phyloP scores from a whole-genome alignment of 208 protist species.

The Acanthamoeba pearcei region DNA sequence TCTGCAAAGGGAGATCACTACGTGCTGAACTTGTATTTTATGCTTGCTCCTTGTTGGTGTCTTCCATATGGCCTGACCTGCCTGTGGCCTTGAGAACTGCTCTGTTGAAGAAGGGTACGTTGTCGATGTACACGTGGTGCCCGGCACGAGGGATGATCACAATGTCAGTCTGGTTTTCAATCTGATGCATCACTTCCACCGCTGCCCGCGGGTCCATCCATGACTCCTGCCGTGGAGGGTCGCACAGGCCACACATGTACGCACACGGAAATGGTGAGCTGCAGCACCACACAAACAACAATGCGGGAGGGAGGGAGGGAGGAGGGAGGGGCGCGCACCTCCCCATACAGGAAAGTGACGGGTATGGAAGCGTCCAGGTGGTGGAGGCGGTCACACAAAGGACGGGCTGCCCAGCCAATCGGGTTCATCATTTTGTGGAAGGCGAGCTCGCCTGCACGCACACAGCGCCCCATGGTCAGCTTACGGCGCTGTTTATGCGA shows the following conservation, averaged over 20 bases:
- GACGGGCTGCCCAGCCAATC: slow-evolving; percentile 74
- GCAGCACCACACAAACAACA: too few species aligned
- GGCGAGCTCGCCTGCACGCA: background rate
- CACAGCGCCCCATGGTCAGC: too few species aligned
- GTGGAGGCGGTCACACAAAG: slow-evolving; percentile 49
- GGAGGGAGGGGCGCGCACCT: too few species aligned
- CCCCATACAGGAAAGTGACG: slow-evolving; percentile 77
- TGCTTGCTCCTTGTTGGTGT: too few species aligned
- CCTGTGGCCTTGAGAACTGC: slow-evolving; percentile 32
- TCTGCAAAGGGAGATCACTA: too few species aligned
- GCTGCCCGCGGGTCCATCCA: slow-evolving; percentile 75
- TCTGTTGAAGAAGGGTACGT: slow-evolving; percentile 58
- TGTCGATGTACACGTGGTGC: slow-evolving; percentile 79
- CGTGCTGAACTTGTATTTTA: too few species aligned
- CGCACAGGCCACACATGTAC: too few species aligned
- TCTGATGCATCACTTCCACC: slow-evolving; percentile 14
- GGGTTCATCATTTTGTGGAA: slow-evolving; percentile 55
- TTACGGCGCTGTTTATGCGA: too few species aligned
- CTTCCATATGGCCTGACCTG: background rate
- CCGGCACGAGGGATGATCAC: slow-evolving; percentile 60
- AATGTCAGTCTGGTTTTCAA: slow-evolving; percentile 68
- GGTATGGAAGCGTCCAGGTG: slow-evolving; percentile 44
- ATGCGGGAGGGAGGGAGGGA: too few species aligned
- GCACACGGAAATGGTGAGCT: too few species aligned
- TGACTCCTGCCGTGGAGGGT: background rate